Evolutionary conservation across 2,329 filamentous ascomycete genomes (phyloP), one percentile per base, ranked within the genome.

Genomic region (Aureobasidium sp.): DNA sequence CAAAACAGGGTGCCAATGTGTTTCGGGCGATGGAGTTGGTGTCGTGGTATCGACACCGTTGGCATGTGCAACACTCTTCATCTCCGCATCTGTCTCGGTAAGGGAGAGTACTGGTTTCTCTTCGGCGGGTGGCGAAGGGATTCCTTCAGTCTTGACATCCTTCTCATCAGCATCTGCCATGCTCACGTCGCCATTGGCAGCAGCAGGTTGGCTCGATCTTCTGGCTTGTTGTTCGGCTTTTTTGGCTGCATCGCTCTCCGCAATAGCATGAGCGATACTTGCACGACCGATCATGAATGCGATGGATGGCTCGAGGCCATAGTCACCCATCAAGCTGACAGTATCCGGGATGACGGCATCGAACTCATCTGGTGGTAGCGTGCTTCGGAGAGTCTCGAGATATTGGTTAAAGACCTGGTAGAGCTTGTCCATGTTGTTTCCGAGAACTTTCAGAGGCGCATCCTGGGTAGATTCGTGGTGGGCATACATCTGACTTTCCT

Each of bases 391-490:
- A 7, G 97, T 82, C 68, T 97, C 94, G 21, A 97, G 81, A 70
- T 95, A 99, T 69, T 97, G 92, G 29, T 85, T 83, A 30, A 97
- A 81, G 9, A 92, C 87, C 63, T 89, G 85, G 67, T 96, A 90
- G 25, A 95, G 88, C 71, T 96, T 92, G 71, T 99, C 94, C 58
- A 96, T 83, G 66, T 96, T 86, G 57, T 91, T 91, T 3, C 90
- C 89, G 13, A 97, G 77, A 47, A 92, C 87, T 73, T 99, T 99
- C 71, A 97, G 85, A 64, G 95, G 91, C 0, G 89, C 87, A 62
- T 88, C 84, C 29, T 82, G 79, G 37, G 91, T 85, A 7, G 88
- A 82, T 1, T 87, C 77, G 42, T 85, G 85, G 74, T 88, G 95
- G 29, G 94, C 84, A 64, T 91, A 94, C n/a, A 88, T 85, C 70